These are phyloP conservation scores for Blastomyces emzantsi DNA, from an alignment of 2,329 filamentous ascomycete genomes.

Conservation along the genomic window DNA sequence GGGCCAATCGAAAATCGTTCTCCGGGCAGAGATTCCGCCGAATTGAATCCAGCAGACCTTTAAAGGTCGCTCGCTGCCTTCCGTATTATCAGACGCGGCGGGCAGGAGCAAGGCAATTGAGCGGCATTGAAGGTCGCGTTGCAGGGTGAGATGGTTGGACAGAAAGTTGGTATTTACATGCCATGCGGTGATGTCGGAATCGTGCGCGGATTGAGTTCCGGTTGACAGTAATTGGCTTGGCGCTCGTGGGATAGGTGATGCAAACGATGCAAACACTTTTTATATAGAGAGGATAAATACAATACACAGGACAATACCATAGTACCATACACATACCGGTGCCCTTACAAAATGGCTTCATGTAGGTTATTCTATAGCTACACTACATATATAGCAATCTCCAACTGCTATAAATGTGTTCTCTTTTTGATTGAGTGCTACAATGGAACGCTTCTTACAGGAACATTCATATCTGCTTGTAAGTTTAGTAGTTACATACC, in stretches of 20 bases:
- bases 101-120: background rate
- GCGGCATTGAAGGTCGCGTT: background rate
- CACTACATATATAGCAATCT: background rate
- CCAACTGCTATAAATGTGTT: background rate
- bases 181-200: slow-evolving; percentile 7
- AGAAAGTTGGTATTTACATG: background rate
- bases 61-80: too few species aligned
- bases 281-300: background rate
- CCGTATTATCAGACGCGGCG: background rate
- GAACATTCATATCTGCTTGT: background rate
- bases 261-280: slow-evolving; percentile 35
- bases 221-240: background rate
- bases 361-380: too few species aligned
- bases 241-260: slow-evolving; percentile 15
- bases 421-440: background rate
- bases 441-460: background rate
- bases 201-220: background rate
- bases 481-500: background rate
- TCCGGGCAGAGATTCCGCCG: background rate
- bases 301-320: too few species aligned
- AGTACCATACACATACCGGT: too few species aligned
- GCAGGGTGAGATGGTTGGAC: background rate
- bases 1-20: background rate
- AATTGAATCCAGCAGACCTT: background rate
- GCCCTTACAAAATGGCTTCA: too few species aligned